These are phyloP conservation scores for Amanita rubescens DNA, from an alignment of 768 basidiomycete species.

Conservation along the genomic window DNA sequence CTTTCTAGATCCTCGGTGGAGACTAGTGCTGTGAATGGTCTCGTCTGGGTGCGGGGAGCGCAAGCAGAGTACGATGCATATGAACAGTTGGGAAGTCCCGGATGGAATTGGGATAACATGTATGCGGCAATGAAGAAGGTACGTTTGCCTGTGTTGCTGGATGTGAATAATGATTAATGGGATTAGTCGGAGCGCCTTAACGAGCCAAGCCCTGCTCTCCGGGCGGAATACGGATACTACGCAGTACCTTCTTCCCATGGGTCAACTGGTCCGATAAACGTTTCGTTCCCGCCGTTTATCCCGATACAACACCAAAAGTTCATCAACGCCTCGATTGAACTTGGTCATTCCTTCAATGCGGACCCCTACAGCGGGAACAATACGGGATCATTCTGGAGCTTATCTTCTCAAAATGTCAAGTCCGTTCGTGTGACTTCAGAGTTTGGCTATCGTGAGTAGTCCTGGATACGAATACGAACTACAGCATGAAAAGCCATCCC, in stretches of 20 bases:
- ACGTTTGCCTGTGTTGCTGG: background rate
- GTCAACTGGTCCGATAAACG: constrained; percentile 19
- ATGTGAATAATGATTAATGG: background rate
- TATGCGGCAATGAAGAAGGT: constrained; percentile 16
- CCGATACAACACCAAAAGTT: constrained; percentile 24
- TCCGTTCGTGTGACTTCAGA: constrained; percentile 22
- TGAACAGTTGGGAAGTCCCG: constrained; percentile 11
- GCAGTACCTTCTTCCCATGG: constrained; percentile 18
- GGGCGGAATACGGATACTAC: constrained; percentile 18
- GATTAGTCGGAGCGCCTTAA: constrained; percentile 22
- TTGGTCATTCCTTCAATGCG: constrained; percentile 24
- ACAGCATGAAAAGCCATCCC: background rate
- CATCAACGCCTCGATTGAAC: constrained; percentile 22
- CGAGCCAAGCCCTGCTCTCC: constrained; percentile 14
- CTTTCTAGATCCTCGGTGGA: constrained; percentile 27
- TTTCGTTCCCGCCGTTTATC: constrained; percentile 24
- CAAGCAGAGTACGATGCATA: constrained; percentile 12
- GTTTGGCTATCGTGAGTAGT: constrained; percentile 22
- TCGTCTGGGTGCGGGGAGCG: constrained; percentile 26
- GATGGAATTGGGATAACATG: constrained; percentile 16
- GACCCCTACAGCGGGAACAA: constrained; percentile 23
- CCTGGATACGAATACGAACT: background rate
- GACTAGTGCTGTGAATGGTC: constrained; percentile 28
- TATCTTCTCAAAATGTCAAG: constrained; percentile 18
- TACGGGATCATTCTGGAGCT: constrained; percentile 20